Percentiles rank a stretch among this genome's conserved stretches.
Conservation (phyloP, 352 stramenopile species). For the Phytophthora nicotianae region DNA sequence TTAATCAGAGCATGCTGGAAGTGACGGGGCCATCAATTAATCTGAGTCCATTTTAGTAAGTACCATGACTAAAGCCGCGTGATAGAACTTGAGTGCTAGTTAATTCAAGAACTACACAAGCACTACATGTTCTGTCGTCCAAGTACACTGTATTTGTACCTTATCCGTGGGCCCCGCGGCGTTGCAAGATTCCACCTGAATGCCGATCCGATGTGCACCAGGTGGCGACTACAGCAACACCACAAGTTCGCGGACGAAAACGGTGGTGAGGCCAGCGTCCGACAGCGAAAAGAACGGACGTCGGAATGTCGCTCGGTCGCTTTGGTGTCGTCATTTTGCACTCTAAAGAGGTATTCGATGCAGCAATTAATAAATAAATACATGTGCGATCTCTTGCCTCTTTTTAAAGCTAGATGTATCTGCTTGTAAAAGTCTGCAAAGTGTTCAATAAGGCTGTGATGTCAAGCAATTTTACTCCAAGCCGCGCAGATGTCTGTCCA, state of each 20-base stretch:
- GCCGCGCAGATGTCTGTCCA: not conserved
- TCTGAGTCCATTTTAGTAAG: too few species aligned
- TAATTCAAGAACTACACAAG: not conserved
- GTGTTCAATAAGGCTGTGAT: not conserved
- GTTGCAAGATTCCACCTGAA: conserved; percentile 9
- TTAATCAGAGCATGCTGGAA: not conserved
- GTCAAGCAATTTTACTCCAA: not conserved
- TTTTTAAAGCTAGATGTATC: too few species aligned
- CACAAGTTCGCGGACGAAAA: conserved; percentile 22
- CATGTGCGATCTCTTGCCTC: not conserved
- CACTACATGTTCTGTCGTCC: not conserved
- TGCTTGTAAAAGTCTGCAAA: too few species aligned
- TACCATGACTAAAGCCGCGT: too few species aligned
- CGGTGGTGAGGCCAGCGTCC: conserved; percentile 2
- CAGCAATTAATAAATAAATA: not conserved
- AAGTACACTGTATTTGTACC: not conserved
- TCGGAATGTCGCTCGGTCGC: conserved; percentile 7
- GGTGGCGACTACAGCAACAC: conserved; percentile 31
- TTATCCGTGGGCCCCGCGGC: not conserved
- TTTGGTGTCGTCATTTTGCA: not conserved
- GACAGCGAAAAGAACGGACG: conserved; percentile 10
- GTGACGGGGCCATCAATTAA: not conserved
- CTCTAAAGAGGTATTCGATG: not conserved
- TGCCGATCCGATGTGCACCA: conserved; percentile 16
- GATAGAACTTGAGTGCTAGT: too few species aligned